Percentiles rank a stretch among this genome's conserved stretches.
Conservation (phyloP, 2,329 filamentous ascomycete genomes). For the Colletotrichum simmondsii region DNA sequence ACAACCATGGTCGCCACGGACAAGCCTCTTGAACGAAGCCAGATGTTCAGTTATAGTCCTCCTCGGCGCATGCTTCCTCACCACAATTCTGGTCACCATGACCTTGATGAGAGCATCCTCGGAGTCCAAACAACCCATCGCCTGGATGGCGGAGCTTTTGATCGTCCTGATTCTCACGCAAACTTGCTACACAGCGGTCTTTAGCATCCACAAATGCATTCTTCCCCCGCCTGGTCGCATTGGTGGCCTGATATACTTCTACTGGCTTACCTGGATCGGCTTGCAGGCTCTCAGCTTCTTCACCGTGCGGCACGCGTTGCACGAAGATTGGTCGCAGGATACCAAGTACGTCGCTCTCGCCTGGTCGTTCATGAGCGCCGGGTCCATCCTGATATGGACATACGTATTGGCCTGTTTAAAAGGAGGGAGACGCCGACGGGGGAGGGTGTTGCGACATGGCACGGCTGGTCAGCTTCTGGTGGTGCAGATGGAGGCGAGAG, state of each 20-base stretch:
- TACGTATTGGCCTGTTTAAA: neutral
- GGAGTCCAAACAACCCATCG: neutral
- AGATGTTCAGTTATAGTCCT: neutral
- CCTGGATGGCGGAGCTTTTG: neutral
- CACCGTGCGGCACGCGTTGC: neutral
- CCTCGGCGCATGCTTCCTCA: neutral
- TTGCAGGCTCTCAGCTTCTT: neutral
- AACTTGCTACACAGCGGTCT: neutral
- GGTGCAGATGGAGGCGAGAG: neutral
- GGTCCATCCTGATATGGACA: neutral
- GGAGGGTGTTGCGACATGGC: neutral
- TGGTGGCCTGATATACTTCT: neutral
- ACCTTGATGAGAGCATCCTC: neutral
- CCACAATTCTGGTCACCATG: neutral
- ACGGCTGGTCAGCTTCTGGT: neutral
- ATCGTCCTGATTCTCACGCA: neutral
- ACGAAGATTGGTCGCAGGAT: neutral
- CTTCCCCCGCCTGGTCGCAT: neutral
- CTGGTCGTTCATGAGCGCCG: conserved; percentile 5
- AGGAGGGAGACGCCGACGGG: too few species aligned
- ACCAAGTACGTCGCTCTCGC: neutral
- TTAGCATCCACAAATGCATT: neutral
- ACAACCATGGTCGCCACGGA: neutral
- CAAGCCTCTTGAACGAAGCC: neutral
- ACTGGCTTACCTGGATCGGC: neutral